A percentile compares a stretch with the other conserved stretches of the same genome.
Conservation (phyloP, 352 stramenopile species). For the Thalassiosira hispida region DNA sequence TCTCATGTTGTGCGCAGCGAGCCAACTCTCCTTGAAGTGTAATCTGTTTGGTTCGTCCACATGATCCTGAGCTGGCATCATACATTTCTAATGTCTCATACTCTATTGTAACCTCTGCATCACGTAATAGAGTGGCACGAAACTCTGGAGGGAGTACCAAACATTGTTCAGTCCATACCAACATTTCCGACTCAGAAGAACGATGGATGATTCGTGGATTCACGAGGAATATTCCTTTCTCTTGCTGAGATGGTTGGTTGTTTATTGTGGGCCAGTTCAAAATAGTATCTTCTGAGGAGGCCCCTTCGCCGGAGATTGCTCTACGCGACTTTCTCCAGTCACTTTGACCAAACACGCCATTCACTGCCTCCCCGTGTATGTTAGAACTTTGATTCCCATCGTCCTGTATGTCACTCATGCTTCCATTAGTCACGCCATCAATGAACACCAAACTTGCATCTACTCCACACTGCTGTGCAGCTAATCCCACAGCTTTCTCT, state of each 20-base stretch:
- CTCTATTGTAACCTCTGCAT: slow-evolving; percentile 68
- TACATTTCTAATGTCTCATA: slow-evolving; percentile 47
- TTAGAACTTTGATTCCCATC: no score
- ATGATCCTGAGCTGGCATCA: slow-evolving; percentile 2
- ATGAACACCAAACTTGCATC: slow-evolving; percentile 76
- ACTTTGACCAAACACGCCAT: not conserved
- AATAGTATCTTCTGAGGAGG: not conserved
- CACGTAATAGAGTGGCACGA: slow-evolving; percentile 68
- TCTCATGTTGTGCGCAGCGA: slow-evolving; percentile 78
- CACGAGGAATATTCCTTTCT: slow-evolving; percentile 56
- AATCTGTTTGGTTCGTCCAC: slow-evolving; percentile 32
- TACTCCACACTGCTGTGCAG: slow-evolving; percentile 82
- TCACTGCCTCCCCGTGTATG: not conserved
- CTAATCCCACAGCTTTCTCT: slow-evolving; percentile 73
- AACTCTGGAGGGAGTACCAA: slow-evolving; percentile 80
- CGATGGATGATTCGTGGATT: slow-evolving; percentile 78
- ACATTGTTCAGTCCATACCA: slow-evolving; percentile 79
- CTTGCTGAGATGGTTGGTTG: not conserved
- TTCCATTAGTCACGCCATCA: slow-evolving; percentile 27
- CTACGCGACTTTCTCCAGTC: slow-evolving; percentile 2
- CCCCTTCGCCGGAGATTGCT: slow-evolving; percentile 2
- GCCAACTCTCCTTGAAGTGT: slow-evolving; percentile 57
- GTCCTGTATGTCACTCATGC: no score
- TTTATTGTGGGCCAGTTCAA: not conserved
- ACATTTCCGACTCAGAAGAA: slow-evolving; percentile 71